Base-by-base conservation (phyloP, 2,329 filamentous ascomycete species). In the Fusarium sp. region DNA sequence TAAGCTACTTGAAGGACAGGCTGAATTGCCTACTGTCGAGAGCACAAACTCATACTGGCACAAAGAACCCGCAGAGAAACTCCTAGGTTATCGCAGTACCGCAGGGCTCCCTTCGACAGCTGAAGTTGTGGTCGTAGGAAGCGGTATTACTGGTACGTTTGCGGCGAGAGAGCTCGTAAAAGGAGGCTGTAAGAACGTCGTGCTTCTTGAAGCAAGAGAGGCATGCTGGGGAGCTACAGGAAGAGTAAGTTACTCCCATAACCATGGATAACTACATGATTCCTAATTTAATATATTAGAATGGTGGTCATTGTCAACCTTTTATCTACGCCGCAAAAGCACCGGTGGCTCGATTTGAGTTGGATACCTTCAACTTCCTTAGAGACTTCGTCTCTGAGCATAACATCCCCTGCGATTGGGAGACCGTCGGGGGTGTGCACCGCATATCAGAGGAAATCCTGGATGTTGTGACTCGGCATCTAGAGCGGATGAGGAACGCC, bases 171-270 rank as follows among this genome's bases (percentile, higher is more conserved):
- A 88, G 75, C 82, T 93, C 54, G 86, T 81, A 75, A 84, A 82
- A 60, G 81, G 79, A 42, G 82, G 84, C 3, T 67, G 49, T 8
- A 81, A 85, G 63, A 83, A 81, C n/a, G 86, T 94, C 10, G 83
- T 95, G 8, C 86, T 95, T 83, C 83, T 95, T 8, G 92, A 95
- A 80, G 92, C 92, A 16, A 85, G 92, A 73, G 92, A 95, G 82
- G 91, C 90, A 6, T 95, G 92, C 76, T 94, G 88, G 88, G 92
- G 92, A 20, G 92, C 92, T n/a, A 95, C 92, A 2, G 92, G 92
- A n/a, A 82, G 92, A 76, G 91, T 92, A 76, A 84, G 89, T 84
- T 22, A 15, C 24, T 20, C 14, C 34, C 4, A 18, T 42, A 20
- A 16, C 6, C 24, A 15, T n/a, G 20, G 15, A 11, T 38, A 55